Conservation (phyloP, 1,284 basidiomycete genomes). For the Tilletia horrida region DNA sequence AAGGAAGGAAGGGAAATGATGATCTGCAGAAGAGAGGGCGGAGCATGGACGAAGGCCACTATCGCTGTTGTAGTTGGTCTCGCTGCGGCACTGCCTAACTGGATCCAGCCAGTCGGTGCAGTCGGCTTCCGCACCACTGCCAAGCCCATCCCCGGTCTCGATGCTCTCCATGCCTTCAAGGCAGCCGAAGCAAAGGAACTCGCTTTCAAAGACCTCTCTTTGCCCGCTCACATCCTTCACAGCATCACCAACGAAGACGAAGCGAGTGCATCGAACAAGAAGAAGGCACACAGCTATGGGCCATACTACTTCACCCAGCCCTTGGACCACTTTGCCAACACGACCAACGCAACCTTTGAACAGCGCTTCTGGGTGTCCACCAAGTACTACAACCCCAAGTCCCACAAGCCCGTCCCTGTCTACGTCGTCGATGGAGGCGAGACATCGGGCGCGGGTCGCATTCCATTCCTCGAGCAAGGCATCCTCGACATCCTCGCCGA, state of each 20-base stretch:
- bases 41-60: not conserved
- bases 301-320: slow-evolving; percentile 71
- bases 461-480: slow-evolving; percentile 59
- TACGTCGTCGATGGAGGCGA: slow-evolving; percentile 56
- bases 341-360: slow-evolving; percentile 57
- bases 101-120: not conserved
- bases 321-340: slow-evolving; percentile 65
- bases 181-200: not conserved
- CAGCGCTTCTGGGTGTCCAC: slow-evolving; percentile 78
- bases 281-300: not conserved
- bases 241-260: not conserved
- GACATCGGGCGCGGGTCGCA: slow-evolving; percentile 41
- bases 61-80: not conserved
- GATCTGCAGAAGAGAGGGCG: no score
- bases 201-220: not conserved
- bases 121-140: slow-evolving; percentile 3
- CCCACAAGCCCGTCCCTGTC: slow-evolving; percentile 56
- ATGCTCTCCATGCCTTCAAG: slow-evolving; percentile 10
- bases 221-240: not conserved
- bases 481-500: slow-evolving; percentile 79
- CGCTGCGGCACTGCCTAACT: not conserved
- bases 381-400: slow-evolving; percentile 76
- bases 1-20: no score
- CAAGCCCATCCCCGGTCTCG: not conserved
- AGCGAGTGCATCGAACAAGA: not conserved